Conservation (phyloP, 768 basidiomycete genomes). For the Auricularia cornea region DNA sequence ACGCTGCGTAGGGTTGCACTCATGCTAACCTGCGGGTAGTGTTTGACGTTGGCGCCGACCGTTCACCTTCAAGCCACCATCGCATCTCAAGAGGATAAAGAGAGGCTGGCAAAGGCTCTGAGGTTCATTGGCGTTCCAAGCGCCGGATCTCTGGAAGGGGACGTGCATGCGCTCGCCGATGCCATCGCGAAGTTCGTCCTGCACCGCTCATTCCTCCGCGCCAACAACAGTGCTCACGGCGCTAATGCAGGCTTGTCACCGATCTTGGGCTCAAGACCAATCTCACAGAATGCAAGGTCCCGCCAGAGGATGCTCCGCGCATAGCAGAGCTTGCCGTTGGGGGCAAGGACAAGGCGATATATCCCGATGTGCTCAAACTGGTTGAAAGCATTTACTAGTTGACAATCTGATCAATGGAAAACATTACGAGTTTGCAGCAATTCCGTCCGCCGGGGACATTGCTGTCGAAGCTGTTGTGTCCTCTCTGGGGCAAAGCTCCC, state of each 20-base stretch:
- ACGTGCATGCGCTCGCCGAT: slow-evolving; percentile 43
- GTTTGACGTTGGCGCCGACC: slow-evolving; percentile 60
- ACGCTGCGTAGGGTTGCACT: neutral
- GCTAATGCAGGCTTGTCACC: slow-evolving; percentile 43
- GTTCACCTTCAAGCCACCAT: slow-evolving; percentile 50
- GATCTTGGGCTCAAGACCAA: slow-evolving; percentile 50
- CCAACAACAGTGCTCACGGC: neutral
- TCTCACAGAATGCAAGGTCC: slow-evolving; percentile 56
- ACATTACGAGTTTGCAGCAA: too few species aligned
- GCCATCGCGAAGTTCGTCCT: slow-evolving; percentile 46
- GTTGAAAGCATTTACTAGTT: slow-evolving; percentile 34
- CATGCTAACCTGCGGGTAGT: slow-evolving; percentile 33
- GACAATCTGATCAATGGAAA: too few species aligned
- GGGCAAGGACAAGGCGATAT: slow-evolving; percentile 29
- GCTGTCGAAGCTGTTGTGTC: too few species aligned
- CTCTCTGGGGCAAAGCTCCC: too few species aligned
- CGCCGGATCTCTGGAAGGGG: slow-evolving; percentile 59
- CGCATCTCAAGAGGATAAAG: slow-evolving; percentile 55
- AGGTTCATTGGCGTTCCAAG: slow-evolving; percentile 51
- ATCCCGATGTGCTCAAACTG: slow-evolving; percentile 38
- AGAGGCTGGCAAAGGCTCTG: slow-evolving; percentile 45
- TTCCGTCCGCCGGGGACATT: too few species aligned
- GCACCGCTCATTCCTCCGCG: neutral
- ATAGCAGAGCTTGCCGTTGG: slow-evolving; percentile 47
- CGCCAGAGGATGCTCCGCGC: slow-evolving; percentile 40